These are phyloP conservation scores for Fusarium sp. DNA, from an alignment of 2,329 filamentous ascomycete genomes.

Conservation along the genomic window DNA sequence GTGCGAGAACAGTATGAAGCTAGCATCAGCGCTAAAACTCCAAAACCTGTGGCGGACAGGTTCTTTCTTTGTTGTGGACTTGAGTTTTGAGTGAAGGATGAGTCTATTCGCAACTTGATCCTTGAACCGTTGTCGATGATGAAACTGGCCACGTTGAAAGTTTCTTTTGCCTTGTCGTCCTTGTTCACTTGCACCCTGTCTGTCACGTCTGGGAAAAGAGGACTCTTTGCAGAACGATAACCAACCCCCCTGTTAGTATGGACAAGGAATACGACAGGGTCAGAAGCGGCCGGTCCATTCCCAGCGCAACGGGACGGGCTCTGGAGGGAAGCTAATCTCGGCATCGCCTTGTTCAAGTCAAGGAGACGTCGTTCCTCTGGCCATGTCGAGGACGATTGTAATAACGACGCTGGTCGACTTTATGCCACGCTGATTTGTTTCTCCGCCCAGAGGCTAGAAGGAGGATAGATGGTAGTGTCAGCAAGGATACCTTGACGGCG, in stretches of 20 bases:
- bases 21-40: slow-evolving; percentile 22
- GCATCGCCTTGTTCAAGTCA: slow-evolving; percentile 40
- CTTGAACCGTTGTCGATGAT: not conserved
- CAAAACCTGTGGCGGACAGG: slow-evolving; percentile 18
- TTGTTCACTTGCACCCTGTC: not conserved
- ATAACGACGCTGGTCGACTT: not conserved
- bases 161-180: not conserved
- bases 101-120: slow-evolving; percentile 21
- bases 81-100: not conserved
- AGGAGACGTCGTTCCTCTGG: slow-evolving; percentile 22
- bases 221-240: slow-evolving; percentile 19
- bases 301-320: slow-evolving; percentile 40
- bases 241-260: slow-evolving; percentile 21
- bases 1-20: slow-evolving; percentile 34
- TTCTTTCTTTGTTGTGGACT: slow-evolving; percentile 2
- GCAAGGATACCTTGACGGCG: not conserved
- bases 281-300: slow-evolving; percentile 37
- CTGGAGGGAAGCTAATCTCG: slow-evolving; percentile 42
- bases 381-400: slow-evolving; percentile 24
- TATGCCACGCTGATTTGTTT: not conserved
- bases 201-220: not conserved
- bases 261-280: slow-evolving; percentile 22
- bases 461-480: not conserved
- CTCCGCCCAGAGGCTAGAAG: not conserved
- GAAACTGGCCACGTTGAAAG: slow-evolving; percentile 8